Base-by-base conservation (phyloP, 2,329 filamentous ascomycete species). In the Botrytis byssoidea region DNA sequence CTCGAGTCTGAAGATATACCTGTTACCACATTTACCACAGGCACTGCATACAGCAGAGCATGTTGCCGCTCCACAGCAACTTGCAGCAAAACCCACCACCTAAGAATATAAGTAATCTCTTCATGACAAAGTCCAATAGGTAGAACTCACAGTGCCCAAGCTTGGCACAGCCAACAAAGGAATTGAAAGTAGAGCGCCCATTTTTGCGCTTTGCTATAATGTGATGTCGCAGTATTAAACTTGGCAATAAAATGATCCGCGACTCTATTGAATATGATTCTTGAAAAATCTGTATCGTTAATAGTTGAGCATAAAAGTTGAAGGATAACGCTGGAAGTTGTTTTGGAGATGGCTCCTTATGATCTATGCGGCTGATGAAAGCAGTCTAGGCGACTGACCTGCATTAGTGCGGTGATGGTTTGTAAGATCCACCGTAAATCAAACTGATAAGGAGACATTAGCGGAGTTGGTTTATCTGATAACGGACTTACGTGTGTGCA, bases 11-110 rank as follows among this genome's bases (percentile, higher is more conserved):
- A 63, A 57, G 66, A 77, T 82, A 76, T 83, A 94, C 93, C 93
- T 97, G 86, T 97, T 98, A 79, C 95, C 93, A 84, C 95, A 98
- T 83, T 98, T 98, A 70, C 96, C 95, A 82, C 95, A 99, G 20
- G 94, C 93, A 82, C 93, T 96, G 85, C 95, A 98, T 67, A 98
- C 92, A 82, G 96, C 95, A 79, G 94, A 97, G 84, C 95, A 98
- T 70, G 96, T 98, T 64, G 96, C 95, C 42, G 96, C 96, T 81
- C 96, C 96, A 82, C 96, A 99, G 85, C 96, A 99, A 80, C 94
- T 98, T 76, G 92, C 94, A 76, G 86, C 92, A 78, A 94, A 91
- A 61, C 92, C 94, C 77, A 93, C 82, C 76, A 97, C 79, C 93
- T 95, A 78, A 65, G 77, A 74, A 67, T 74, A 73, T 66, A 51